phyloP scores from a whole-genome alignment of 345 rosid genomes.

The Fremontodendron californicum region DNA sequence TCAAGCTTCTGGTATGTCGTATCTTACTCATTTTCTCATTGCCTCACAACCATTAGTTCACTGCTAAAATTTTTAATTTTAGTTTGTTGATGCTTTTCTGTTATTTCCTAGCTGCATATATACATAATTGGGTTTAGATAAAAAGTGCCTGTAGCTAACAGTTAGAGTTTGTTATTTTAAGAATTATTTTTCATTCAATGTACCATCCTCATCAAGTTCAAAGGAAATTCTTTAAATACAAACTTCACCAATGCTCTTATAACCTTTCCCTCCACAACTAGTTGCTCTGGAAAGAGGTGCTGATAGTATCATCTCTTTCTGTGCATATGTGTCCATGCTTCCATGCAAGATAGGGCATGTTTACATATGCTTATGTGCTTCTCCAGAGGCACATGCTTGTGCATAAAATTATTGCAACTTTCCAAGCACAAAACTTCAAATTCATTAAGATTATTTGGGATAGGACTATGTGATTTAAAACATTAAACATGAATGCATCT shows the following conservation, averaged over 20 bases:
- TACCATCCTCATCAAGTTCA: background rate
- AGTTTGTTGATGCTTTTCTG: background rate
- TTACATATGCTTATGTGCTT: background rate
- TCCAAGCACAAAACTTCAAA: background rate
- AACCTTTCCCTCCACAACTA: background rate
- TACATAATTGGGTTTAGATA: too few relatives aligned
- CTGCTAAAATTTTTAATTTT: background rate
- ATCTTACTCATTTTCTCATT: background rate
- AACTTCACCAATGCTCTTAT: background rate
- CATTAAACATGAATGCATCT: background rate
- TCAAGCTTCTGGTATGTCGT: constrained; percentile 81
- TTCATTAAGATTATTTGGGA: background rate
- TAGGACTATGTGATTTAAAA: background rate
- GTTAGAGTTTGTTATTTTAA: too few relatives aligned
- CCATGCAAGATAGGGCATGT: background rate
- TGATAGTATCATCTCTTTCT: background rate
- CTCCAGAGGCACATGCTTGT: background rate
- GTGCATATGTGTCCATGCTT: background rate
- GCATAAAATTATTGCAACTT: background rate
- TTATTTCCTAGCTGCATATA: background rate
- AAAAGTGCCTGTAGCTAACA: too few relatives aligned
- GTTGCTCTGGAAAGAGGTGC: background rate
- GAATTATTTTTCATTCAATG: background rate
- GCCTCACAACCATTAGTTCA: background rate
- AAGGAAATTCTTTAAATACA: background rate